These are phyloP conservation scores for Apiospora marii DNA, from an alignment of 2,329 filamentous ascomycete genomes.

Conservation along the genomic window DNA sequence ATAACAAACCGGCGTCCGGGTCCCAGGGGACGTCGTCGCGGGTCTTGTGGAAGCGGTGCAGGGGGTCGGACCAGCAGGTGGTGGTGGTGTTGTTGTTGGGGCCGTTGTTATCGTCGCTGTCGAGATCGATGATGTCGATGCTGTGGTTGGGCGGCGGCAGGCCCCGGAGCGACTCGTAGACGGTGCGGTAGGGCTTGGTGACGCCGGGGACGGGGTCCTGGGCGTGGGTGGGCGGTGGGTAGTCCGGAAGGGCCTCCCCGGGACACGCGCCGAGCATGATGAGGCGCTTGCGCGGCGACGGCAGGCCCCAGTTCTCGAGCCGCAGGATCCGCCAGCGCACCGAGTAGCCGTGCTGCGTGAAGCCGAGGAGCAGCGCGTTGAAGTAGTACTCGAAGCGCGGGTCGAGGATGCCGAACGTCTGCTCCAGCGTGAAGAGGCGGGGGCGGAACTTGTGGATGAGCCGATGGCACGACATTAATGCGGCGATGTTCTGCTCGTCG, in stretches of 20 bases:
- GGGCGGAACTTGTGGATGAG: constrained; percentile 68
- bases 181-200: constrained; percentile 47
- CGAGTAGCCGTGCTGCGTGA: constrained; percentile 72
- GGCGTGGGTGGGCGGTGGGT: constrained; percentile 69
- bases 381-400: constrained; percentile 64
- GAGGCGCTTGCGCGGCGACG: constrained; percentile 58
- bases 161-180: neutral
- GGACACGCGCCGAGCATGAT: constrained; percentile 69
- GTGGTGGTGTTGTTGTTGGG: neutral
- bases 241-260: constrained; percentile 72
- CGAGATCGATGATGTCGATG: neutral
- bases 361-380: constrained; percentile 65
- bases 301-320: constrained; percentile 58
- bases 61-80: constrained; percentile 36
- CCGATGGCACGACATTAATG: constrained; percentile 59
- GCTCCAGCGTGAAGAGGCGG: constrained; percentile 78
- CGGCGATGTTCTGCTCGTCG: constrained; percentile 73
- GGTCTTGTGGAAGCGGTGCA: constrained; percentile 49
- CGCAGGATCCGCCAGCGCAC: constrained; percentile 71
- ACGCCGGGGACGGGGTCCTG: constrained; percentile 26
- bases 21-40: constrained; percentile 52
- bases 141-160: neutral
- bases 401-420: constrained; percentile 74
- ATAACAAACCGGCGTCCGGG: constrained; percentile 52
- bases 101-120: neutral